A percentile compares a stretch with the other conserved stretches of the same genome.
Conservation (phyloP, 768 basidiomycete genomes). For the Crepidotus variabilis region DNA sequence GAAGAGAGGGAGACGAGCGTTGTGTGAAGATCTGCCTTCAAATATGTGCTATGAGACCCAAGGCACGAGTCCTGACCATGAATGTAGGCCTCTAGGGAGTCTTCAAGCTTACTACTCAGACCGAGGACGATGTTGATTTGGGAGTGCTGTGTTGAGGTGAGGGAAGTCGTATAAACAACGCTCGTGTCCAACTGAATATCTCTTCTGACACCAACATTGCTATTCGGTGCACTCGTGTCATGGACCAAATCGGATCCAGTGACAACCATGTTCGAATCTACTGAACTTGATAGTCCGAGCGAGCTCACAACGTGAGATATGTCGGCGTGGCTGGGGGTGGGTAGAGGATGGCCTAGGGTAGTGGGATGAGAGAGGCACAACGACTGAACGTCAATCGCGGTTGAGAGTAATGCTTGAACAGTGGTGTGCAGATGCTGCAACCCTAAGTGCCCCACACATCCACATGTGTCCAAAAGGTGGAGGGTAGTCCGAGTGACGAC, state of each 20-base stretch:
- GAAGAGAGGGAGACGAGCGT: not conserved
- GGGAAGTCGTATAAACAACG: not conserved
- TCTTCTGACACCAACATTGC: slow-evolving; percentile 10
- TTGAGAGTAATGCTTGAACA: slow-evolving; percentile 7
- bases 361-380: slow-evolving; percentile 10
- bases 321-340: not conserved
- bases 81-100: slow-evolving; percentile 2
- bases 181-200: slow-evolving; percentile 7
- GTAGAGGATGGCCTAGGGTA: not conserved
- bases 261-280: slow-evolving; percentile 7
- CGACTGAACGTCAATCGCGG: slow-evolving; percentile 9
- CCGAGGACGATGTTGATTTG: slow-evolving; percentile 16
- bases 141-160: slow-evolving; percentile 14
- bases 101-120: slow-evolving; percentile 16
- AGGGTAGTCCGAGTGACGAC: not conserved
- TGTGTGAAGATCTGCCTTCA: not conserved
- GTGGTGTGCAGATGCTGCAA: slow-evolving; percentile 8
- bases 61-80: slow-evolving; percentile 2
- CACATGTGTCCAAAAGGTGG: slow-evolving; percentile 9
- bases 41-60: slow-evolving; percentile 1
- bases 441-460: slow-evolving; percentile 12
- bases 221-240: slow-evolving; percentile 8
- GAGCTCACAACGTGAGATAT: slow-evolving; percentile 10
- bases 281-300: too few species aligned
- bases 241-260: slow-evolving; percentile 10